Evolutionary conservation across 75 land plant species (phyloP).

Genomic region (Cupressus sempervirens): DNA sequence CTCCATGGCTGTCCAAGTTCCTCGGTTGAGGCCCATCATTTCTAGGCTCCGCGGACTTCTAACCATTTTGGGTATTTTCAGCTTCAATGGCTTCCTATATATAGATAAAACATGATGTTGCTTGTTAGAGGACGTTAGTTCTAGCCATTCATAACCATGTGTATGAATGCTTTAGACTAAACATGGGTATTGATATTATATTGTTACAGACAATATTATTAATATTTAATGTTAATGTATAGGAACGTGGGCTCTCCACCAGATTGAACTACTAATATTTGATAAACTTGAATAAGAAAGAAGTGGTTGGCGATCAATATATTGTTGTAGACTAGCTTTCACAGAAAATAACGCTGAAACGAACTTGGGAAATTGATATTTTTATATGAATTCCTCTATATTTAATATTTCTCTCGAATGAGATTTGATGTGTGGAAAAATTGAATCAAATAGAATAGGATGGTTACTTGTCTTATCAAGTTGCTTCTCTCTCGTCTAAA

Average conservation of each 20-base stretch:
- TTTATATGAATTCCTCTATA: neutral
- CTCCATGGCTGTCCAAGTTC: conserved; percentile 19
- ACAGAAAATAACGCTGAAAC: neutral
- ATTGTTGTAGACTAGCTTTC: neutral
- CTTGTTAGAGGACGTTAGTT: neutral
- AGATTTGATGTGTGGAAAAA: neutral
- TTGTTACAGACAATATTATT: neutral
- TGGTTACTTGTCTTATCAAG: neutral
- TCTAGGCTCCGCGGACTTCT: conserved; percentile 14
- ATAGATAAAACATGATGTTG: neutral
- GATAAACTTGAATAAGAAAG: neutral
- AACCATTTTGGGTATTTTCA: neutral
- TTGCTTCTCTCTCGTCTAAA: neutral
- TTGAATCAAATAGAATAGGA: neutral
- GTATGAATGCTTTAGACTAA: neutral
- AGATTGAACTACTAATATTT: too few species aligned
- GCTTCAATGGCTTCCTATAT: neutral
- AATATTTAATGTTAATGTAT: too few species aligned
- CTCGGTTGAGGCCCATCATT: conserved; percentile 15
- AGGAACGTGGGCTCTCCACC: neutral
- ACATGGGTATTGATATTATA: too few species aligned
- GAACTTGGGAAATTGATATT: neutral
- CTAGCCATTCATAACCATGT: neutral
- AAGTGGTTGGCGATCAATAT: neutral
- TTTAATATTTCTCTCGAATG: too few species aligned